A percentile compares a stretch with the other conserved stretches of the same genome.
phyloP scores from a whole-genome alignment of 2,329 filamentous ascomycete genomes.

The Venturia nashicola region DNA sequence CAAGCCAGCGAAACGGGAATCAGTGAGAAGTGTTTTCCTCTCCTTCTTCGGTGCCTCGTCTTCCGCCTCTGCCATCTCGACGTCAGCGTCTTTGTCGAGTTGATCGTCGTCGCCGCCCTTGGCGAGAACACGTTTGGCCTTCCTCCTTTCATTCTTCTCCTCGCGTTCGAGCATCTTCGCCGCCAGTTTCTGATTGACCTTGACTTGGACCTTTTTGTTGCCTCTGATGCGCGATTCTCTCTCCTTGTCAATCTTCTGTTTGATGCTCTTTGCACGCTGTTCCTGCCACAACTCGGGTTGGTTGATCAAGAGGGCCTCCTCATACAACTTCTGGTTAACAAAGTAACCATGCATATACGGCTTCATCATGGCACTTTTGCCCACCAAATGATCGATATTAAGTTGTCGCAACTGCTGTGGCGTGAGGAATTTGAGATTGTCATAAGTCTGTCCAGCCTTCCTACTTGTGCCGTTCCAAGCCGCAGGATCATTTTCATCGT shows the following conservation, averaged over 20 bases:
- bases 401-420: conserved; percentile 73
- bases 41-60: conserved; percentile 29
- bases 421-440: conserved; percentile 98
- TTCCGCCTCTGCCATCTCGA: conserved; percentile 38
- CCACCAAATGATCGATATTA: conserved; percentile 78
- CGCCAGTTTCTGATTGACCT: conserved; percentile 74
- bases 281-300: conserved; percentile 93
- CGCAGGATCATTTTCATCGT: conserved; percentile 55
- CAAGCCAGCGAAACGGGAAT: conserved; percentile 74
- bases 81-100: conserved; percentile 22
- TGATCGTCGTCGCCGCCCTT: conserved; percentile 42
- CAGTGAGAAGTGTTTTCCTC: conserved; percentile 50
- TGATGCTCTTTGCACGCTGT: conserved; percentile 78
- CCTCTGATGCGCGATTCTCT: conserved; percentile 88
- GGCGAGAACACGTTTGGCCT: conserved; percentile 40
- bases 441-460: conserved; percentile 69
- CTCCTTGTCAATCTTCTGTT: conserved; percentile 94
- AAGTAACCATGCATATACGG: conserved; percentile 99
- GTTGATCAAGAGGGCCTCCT: conserved; percentile 82
- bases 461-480: conserved; percentile 33
- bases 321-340: conserved; percentile 87
- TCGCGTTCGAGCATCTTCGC: conserved; percentile 54
- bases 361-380: conserved; percentile 75
- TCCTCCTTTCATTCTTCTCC: conserved; percentile 47
- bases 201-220: conserved; percentile 77